phyloP scores from a whole-genome alignment of 768 basidiomycete genomes.

The Termitomyces sp. region DNA sequence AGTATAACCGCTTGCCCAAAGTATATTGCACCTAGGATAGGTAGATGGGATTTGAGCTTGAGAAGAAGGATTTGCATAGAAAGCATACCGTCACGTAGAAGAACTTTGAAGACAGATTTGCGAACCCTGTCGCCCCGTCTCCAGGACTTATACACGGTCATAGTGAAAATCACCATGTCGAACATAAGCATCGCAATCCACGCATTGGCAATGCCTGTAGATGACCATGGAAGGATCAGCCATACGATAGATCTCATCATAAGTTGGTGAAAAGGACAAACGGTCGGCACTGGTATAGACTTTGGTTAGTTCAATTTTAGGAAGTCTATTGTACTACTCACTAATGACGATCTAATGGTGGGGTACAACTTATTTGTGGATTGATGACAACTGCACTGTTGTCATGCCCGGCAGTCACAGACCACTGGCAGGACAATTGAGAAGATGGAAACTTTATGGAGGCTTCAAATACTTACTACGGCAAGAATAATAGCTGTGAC shows the following conservation, averaged over 20 bases:
- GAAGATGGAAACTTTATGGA: not conserved
- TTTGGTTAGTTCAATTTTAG: not conserved
- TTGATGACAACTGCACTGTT: not conserved
- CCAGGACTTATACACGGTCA: conserved; percentile 39
- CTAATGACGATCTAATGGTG: not conserved
- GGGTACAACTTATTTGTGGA: not conserved
- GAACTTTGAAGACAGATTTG: not conserved
- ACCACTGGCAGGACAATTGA: not conserved
- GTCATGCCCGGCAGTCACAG: not conserved
- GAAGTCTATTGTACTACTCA: not conserved
- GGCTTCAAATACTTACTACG: not conserved
- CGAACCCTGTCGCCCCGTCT: conserved; percentile 8
- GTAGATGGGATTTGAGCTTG: not conserved
- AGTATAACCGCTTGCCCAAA: not conserved
- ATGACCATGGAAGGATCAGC: not conserved
- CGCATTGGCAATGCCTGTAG: conserved; percentile 31
- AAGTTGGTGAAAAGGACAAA: not conserved
- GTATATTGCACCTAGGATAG: not conserved
- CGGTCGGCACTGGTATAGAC: not conserved
- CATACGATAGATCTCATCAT: not conserved
- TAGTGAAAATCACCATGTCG: conserved; percentile 36
- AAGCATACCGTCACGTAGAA: not conserved
- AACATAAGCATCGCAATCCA: conserved; percentile 40
- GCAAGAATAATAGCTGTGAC: conserved; percentile 23
- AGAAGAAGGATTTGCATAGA: not conserved